Conservation (phyloP, 495 filamentous ascomycete species). For the Lophiostoma macrostomum region DNA sequence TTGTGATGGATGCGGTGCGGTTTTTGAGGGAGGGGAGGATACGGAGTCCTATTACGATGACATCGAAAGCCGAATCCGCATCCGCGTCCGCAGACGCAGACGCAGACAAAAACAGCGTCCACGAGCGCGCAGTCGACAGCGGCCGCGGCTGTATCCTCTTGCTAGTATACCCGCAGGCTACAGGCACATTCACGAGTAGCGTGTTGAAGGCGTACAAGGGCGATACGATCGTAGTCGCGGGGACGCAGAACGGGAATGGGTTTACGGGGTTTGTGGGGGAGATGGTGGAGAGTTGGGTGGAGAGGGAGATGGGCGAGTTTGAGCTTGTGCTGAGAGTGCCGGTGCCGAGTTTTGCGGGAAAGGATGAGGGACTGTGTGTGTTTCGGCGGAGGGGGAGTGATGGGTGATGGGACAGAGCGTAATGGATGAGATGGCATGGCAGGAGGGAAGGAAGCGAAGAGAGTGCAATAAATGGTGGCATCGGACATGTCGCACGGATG, state of each 20-base stretch:
- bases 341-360: conserved; percentile 45
- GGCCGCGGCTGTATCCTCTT: conserved; percentile 45
- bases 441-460: too few relatives aligned
- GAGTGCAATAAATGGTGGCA: too few relatives aligned
- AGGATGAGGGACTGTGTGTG: conserved; percentile 45
- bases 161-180: conserved; percentile 61
- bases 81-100: too few relatives aligned
- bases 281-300: conserved; percentile 57
- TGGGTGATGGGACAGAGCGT: too few relatives aligned
- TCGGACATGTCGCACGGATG: too few relatives aligned
- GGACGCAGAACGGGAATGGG: conserved; percentile 63
- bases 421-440: too few relatives aligned
- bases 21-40: too few relatives aligned
- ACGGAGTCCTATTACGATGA: too few relatives aligned
- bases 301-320: conserved; percentile 40
- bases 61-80: too few relatives aligned
- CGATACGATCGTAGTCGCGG: conserved; percentile 56
- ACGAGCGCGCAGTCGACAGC: conserved; percentile 35
- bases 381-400: conserved; percentile 39
- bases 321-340: conserved; percentile 37
- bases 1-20: conserved; percentile 46
- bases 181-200: conserved; percentile 52
- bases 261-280: conserved; percentile 57
- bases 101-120: too few relatives aligned
- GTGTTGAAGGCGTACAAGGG: conserved; percentile 55